A percentile compares a stretch with the other conserved stretches of the same genome.
Conservation (phyloP, 2,329 filamentous ascomycete species). For the Diaporthe sp. region DNA sequence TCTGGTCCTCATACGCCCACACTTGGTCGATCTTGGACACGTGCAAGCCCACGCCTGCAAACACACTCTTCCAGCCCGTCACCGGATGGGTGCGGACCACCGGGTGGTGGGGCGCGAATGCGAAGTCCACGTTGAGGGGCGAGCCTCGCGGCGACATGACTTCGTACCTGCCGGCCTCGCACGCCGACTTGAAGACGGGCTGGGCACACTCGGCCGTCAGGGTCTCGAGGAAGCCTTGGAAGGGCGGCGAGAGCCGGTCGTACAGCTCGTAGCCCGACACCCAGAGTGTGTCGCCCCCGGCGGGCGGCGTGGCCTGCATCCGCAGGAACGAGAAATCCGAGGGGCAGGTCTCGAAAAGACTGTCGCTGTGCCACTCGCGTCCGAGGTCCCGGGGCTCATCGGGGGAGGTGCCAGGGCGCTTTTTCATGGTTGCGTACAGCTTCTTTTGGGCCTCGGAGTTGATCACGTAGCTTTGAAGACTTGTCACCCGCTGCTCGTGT, state of each 20-base stretch:
- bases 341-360: constrained; percentile 75
- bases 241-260: constrained; percentile 71
- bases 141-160: constrained; percentile 63
- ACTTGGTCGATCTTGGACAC: constrained; percentile 66
- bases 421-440: constrained; percentile 55
- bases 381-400: constrained; percentile 53
- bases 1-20: constrained; percentile 56
- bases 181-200: constrained; percentile 64
- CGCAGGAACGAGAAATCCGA: constrained; percentile 73
- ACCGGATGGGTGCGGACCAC: constrained; percentile 71
- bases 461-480: constrained; percentile 51
- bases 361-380: constrained; percentile 73
- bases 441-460: constrained; percentile 53
- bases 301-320: constrained; percentile 66
- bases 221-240: constrained; percentile 70
- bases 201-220: constrained; percentile 69
- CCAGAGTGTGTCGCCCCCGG: constrained; percentile 74
- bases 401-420: constrained; percentile 42
- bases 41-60: constrained; percentile 63
- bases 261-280: constrained; percentile 78
- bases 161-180: constrained; percentile 59
- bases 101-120: constrained; percentile 65
- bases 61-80: constrained; percentile 70
- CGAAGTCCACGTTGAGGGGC: constrained; percentile 64
- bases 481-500: constrained; percentile 19